Evolutionary conservation across 129 eudicot species (phyloP).

Genomic region (Pulicaria dysenterica): DNA sequence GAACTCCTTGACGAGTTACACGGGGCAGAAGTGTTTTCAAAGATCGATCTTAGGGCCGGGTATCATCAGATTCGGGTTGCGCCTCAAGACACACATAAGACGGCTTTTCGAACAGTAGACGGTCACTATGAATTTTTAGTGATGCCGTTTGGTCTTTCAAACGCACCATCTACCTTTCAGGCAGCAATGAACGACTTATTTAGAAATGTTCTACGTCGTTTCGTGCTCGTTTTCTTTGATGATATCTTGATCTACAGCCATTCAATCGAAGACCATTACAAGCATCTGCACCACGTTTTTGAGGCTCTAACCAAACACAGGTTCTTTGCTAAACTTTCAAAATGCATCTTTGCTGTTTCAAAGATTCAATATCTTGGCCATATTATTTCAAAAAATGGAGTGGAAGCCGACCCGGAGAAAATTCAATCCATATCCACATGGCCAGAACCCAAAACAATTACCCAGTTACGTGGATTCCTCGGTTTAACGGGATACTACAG

Average conservation of each 20-base stretch:
- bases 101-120: background rate
- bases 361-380: background rate
- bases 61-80: conserved; percentile 15
- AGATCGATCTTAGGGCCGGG: background rate
- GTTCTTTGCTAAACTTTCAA: background rate
- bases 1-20: background rate
- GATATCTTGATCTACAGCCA: background rate
- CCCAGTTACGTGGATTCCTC: background rate
- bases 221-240: conserved; percentile 10
- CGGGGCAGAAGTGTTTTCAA: background rate
- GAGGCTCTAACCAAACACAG: background rate
- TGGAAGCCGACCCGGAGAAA: background rate
- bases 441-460: background rate
- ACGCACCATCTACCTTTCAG: background rate
- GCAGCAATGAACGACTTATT: conserved; percentile 6
- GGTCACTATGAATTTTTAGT: conserved; percentile 10
- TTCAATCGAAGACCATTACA: background rate
- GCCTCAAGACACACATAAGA: background rate
- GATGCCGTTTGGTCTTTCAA: background rate
- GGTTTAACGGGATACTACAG: no score
- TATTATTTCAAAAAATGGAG: background rate
- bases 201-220: background rate
- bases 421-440: background rate
- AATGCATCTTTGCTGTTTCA: background rate
- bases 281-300: background rate